Evolutionary conservation across 208 protist genomes (phyloP).

Genomic region (Trypanosoma scelopori): DNA sequence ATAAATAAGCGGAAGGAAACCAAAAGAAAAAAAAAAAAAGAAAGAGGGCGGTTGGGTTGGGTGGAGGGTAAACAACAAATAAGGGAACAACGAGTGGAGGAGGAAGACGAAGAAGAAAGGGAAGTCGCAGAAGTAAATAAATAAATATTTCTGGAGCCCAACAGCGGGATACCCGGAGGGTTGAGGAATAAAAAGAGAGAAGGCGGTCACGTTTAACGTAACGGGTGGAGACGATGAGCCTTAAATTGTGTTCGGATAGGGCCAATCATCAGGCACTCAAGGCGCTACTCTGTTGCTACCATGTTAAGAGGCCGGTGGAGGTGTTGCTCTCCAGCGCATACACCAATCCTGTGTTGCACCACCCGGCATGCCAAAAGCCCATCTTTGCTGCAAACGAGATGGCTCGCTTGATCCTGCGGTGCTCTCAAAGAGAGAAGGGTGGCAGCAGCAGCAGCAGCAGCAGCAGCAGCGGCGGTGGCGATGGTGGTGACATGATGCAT

Average conservation of each 20-base stretch:
- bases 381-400: slow-evolving; percentile 77
- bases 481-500: slow-evolving; percentile 10
- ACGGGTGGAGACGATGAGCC: slow-evolving; percentile 19
- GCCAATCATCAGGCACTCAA: slow-evolving; percentile 90
- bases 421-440: not conserved
- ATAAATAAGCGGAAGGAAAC: not conserved
- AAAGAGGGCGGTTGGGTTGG: no score
- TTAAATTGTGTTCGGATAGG: slow-evolving; percentile 82
- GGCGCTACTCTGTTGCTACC: slow-evolving; percentile 62
- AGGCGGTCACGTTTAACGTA: not conserved
- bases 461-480: not conserved
- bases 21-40: not conserved
- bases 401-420: slow-evolving; percentile 37
- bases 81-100: not conserved
- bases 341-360: slow-evolving; percentile 60
- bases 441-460: no score
- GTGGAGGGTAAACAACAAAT: not conserved
- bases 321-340: slow-evolving; percentile 65
- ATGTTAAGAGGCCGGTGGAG: slow-evolving; percentile 54
- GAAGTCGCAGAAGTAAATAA: no score
- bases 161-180: no score
- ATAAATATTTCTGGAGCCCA: no score
- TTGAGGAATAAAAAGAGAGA: not conserved
- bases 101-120: not conserved
- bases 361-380: slow-evolving; percentile 42